Evolutionary conservation across 2,329 filamentous ascomycete genomes (phyloP).

Genomic region (Aureobasidium sp.): DNA sequence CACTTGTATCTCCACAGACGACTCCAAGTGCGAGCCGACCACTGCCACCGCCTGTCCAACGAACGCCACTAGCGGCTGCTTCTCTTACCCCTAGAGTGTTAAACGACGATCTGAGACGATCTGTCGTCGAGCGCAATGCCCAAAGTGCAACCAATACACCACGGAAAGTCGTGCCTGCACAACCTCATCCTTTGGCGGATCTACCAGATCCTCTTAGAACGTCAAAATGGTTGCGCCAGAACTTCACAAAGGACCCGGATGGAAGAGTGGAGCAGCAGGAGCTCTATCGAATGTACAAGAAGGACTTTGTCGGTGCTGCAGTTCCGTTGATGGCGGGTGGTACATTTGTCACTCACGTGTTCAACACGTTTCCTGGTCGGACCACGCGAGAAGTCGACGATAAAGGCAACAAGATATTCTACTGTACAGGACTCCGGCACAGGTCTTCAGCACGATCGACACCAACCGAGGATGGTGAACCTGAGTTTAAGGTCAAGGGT

Average conservation of each 20-base stretch:
- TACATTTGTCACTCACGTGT: neutral
- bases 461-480: neutral
- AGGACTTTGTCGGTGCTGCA: neutral
- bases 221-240: neutral
- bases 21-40: neutral
- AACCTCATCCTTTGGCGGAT: neutral
- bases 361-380: neutral
- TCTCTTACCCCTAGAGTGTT: neutral
- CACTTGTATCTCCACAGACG: neutral
- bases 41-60: neutral
- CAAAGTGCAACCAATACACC: neutral
- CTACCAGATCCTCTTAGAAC: neutral
- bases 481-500: neutral
- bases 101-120: neutral
- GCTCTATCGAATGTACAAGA: neutral
- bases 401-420: neutral
- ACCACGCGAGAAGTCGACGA: neutral
- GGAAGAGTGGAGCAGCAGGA: neutral
- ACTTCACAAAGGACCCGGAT: neutral
- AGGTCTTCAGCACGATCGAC: neutral
- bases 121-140: neutral
- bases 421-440: neutral
- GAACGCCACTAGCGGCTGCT: neutral
- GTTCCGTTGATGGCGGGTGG: neutral
- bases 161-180: no score